These are phyloP conservation scores for Colletotrichum sp. DNA, from an alignment of 2,329 filamentous ascomycete species.

Conservation along the genomic window DNA sequence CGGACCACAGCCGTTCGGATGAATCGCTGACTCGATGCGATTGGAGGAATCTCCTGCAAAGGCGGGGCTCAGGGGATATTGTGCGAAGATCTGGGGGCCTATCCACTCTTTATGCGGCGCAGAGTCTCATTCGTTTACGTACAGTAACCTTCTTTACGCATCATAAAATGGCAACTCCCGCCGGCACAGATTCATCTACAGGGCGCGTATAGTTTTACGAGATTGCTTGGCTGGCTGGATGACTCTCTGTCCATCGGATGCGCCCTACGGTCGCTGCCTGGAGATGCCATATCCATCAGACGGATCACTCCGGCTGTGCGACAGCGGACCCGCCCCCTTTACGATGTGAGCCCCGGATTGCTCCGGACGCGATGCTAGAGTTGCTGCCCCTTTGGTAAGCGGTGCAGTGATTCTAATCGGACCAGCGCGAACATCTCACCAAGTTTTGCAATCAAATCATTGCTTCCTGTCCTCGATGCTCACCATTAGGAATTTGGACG, in stretches of 20 bases:
- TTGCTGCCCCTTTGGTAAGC: not conserved
- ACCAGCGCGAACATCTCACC: not conserved
- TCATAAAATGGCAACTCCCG: not conserved
- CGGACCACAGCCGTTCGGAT: not conserved
- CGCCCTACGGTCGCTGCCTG: not conserved
- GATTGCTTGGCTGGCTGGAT: not conserved
- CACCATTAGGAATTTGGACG: not conserved
- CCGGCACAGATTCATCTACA: not conserved
- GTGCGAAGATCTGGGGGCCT: not conserved
- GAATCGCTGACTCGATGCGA: not conserved
- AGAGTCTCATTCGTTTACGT: not conserved
- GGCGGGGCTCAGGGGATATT: not conserved
- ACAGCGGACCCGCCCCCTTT: not conserved
- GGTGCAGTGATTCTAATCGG: not conserved
- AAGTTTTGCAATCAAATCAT: not conserved
- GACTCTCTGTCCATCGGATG: not conserved
- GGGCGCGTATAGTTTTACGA: not conserved
- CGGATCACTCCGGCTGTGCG: not conserved
- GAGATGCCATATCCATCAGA: not conserved
- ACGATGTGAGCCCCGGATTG: not conserved
- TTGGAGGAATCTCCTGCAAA: not conserved
- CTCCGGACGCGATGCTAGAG: not conserved
- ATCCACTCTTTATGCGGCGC: not conserved
- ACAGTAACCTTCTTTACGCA: not conserved
- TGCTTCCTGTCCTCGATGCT: not conserved